Evolutionary conservation across 73 alveolate genomes (phyloP).

Genomic region (Paramecium caudatum): DNA sequence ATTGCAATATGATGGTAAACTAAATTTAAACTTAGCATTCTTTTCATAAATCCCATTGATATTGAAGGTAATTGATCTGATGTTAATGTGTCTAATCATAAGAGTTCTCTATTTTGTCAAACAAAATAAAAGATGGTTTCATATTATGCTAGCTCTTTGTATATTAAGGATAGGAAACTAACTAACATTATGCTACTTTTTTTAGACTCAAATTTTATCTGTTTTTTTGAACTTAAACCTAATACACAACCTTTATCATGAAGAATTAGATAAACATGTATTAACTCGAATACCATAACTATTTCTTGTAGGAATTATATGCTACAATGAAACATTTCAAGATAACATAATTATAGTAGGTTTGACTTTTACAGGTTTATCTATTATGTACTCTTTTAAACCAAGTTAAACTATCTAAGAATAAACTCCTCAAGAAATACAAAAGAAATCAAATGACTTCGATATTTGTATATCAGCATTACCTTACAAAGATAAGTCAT

Average conservation of each 20-base stretch:
- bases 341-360: neutral
- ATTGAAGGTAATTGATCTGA: neutral
- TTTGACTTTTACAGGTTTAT: neutral
- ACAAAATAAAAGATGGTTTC: neutral
- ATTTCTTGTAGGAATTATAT: neutral
- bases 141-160: neutral
- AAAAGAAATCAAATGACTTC: neutral
- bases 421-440: neutral
- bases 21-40: neutral
- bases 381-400: neutral
- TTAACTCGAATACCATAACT: neutral
- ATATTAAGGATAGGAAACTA: neutral
- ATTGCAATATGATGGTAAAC: slow-evolving; percentile 2
- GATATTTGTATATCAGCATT: slow-evolving; percentile 31
- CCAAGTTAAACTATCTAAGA: neutral
- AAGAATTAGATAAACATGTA: neutral
- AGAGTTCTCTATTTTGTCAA: neutral
- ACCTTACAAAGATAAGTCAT: slow-evolving; percentile 25
- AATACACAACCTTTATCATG: neutral
- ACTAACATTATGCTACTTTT: neutral
- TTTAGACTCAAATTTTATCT: neutral
- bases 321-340: neutral
- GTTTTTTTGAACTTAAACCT: neutral
- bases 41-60: neutral
- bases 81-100: neutral